Conservation (phyloP, 176 grass and related monocot species). For the Rhynchospora tenuis region DNA sequence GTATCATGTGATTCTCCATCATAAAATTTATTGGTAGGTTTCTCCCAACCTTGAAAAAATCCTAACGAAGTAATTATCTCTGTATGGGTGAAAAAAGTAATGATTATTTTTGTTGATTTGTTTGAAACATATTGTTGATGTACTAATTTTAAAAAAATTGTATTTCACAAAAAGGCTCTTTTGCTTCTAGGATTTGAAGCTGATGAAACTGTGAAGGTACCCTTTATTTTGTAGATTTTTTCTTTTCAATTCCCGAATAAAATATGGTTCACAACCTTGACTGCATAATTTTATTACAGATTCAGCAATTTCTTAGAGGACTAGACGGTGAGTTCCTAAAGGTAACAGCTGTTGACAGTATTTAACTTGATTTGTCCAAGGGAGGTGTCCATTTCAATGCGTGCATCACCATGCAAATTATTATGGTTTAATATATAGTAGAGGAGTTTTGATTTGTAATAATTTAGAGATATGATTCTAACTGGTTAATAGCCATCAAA, state of each 20-base stretch:
- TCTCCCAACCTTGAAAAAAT: not conserved
- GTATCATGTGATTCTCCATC: not conserved
- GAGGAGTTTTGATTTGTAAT: not conserved
- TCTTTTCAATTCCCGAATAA: not conserved
- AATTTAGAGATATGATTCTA: not conserved
- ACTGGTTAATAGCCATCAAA: not conserved
- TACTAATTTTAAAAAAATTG: not conserved
- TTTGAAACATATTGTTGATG: not conserved
- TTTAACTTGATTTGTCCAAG: not conserved
- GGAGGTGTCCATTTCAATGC: not conserved
- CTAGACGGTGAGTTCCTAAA: slow-evolving; percentile 91
- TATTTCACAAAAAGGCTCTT: slow-evolving; percentile 41
- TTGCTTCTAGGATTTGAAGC: slow-evolving; percentile 74
- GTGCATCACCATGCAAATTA: not conserved
- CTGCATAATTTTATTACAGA: slow-evolving; percentile 33
- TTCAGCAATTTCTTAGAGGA: slow-evolving; percentile 69
- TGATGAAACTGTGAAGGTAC: slow-evolving; percentile 67
- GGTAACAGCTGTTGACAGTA: slow-evolving; percentile 35
- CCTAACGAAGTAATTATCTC: not conserved
- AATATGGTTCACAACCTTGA: not conserved
- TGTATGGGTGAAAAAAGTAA: not conserved
- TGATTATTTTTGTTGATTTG: not conserved
- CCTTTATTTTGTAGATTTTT: not conserved
- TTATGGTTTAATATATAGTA: not conserved
- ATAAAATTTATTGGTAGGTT: not conserved